These are phyloP conservation scores for Penicillium silybi DNA, from an alignment of 495 filamentous ascomycete species.

Conservation along the genomic window DNA sequence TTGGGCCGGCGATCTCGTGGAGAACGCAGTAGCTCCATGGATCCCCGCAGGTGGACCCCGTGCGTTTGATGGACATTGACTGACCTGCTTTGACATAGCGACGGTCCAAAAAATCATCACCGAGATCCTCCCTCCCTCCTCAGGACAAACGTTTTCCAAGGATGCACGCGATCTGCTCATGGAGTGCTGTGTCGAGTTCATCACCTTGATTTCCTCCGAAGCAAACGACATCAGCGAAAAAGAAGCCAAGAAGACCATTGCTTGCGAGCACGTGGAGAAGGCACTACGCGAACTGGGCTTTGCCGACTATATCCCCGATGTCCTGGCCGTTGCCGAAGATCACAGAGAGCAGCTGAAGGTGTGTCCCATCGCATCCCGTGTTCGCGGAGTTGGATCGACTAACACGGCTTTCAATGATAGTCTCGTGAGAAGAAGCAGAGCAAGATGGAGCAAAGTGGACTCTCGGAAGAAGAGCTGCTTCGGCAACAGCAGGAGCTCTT, in stretches of 20 bases:
- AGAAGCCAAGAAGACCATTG: conserved; percentile 98
- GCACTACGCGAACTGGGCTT: conserved; percentile 89
- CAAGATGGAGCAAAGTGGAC: conserved; percentile 90
- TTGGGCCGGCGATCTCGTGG: no score
- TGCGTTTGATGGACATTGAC: conserved; percentile 8
- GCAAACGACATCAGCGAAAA: conserved; percentile 98
- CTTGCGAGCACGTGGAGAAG: conserved; percentile 91
- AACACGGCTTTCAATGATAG: conserved; percentile 40
- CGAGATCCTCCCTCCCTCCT: conserved; percentile 76
- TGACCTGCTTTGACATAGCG: conserved; percentile 47
- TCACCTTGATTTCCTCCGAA: conserved; percentile 93
- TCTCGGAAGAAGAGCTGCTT: conserved; percentile 84
- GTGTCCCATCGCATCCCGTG: conserved; percentile 13
- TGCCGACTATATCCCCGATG: conserved; percentile 79
- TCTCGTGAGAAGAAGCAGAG: conserved; percentile 93
- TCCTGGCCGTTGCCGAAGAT: conserved; percentile 82
- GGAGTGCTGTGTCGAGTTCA: conserved; percentile 99
- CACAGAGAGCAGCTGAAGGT: conserved; percentile 93
- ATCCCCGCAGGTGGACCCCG: not conserved
- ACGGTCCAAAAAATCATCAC: conserved; percentile 97
- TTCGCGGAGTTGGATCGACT: not conserved
- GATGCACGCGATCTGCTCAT: conserved; percentile 93
- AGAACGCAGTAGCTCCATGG: not conserved
- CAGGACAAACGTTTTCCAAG: conserved; percentile 75
- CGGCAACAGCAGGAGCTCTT: conserved; percentile 90